A percentile compares a stretch with the other conserved stretches of the same genome.
phyloP scores from a whole-genome alignment of 2,329 filamentous ascomycete species.

The Fusarium torulosum region DNA sequence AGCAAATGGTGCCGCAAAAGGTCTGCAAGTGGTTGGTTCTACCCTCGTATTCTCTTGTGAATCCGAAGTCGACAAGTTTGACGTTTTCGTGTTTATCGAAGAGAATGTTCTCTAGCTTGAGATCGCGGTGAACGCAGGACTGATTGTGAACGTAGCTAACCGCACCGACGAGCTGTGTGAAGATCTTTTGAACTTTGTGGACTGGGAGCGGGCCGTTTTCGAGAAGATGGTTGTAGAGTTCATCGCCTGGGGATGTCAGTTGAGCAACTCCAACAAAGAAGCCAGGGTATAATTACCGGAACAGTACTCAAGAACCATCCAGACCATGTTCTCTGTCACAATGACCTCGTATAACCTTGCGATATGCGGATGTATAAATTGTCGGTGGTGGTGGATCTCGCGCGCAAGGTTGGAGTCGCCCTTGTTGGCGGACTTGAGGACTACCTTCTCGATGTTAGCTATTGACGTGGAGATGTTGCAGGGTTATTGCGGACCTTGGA shows the following conservation, averaged over 20 bases:
- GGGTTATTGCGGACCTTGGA: constrained; percentile 77
- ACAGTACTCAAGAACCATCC: constrained; percentile 97
- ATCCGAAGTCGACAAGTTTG: constrained; percentile 97
- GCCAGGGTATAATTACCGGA: constrained; percentile 69
- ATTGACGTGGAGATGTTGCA: not conserved
- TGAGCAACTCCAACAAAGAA: not conserved
- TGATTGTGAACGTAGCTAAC: constrained; percentile 96
- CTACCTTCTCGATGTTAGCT: constrained; percentile 71
- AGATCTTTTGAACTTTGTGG: constrained; percentile 93
- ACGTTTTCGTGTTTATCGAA: constrained; percentile 98
- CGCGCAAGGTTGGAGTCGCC: constrained; percentile 94
- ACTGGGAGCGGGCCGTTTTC: constrained; percentile 85
- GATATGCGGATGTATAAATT: constrained; percentile 98
- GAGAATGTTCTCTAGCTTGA: constrained; percentile 92
- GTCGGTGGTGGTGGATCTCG: constrained; percentile 98
- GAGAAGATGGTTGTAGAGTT: constrained; percentile 96
- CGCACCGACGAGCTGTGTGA: constrained; percentile 93
- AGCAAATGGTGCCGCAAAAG: constrained; percentile 97
- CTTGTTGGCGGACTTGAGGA: constrained; percentile 97
- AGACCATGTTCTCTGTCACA: constrained; percentile 93
- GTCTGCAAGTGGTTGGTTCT: constrained; percentile 95
- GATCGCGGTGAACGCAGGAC: constrained; percentile 94
- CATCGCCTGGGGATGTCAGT: constrained; percentile 75
- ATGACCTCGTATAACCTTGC: constrained; percentile 97
- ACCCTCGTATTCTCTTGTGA: constrained; percentile 96